phyloP scores from a whole-genome alignment of 768 basidiomycete species.

The Termitomyces sp. region DNA sequence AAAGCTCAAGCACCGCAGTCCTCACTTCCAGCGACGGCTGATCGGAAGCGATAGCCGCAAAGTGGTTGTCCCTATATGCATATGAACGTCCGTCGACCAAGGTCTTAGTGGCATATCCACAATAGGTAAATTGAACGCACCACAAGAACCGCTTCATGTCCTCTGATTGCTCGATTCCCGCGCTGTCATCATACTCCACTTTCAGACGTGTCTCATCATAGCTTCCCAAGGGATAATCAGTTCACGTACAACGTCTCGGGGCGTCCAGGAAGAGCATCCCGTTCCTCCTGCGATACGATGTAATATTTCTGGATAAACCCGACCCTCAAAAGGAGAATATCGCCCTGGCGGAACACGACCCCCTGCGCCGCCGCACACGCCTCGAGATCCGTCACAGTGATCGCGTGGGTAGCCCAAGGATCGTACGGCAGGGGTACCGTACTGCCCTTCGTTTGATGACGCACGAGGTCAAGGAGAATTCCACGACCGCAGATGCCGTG shows the following conservation, averaged over 20 bases:
- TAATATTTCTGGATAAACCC: slow-evolving; percentile 65
- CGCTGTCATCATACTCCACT: slow-evolving; percentile 34
- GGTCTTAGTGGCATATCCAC: background rate
- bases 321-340: slow-evolving; percentile 58
- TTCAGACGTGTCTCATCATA: slow-evolving; percentile 1
- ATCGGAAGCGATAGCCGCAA: slow-evolving; percentile 68
- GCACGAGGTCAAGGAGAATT: slow-evolving; percentile 63
- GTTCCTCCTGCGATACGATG: slow-evolving; percentile 38
- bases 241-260: slow-evolving; percentile 53
- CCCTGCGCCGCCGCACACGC: slow-evolving; percentile 59
- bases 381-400: slow-evolving; percentile 55
- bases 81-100: background rate
- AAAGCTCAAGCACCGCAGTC: background rate
- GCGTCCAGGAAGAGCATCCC: slow-evolving; percentile 40
- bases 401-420: slow-evolving; percentile 56
- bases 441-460: slow-evolving; percentile 43
- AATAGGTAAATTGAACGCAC: slow-evolving; percentile 31
- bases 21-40: slow-evolving; percentile 63
- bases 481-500: slow-evolving; percentile 72
- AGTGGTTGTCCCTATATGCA: slow-evolving; percentile 65
- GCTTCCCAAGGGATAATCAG: background rate
- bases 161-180: slow-evolving; percentile 66
- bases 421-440: slow-evolving; percentile 49
- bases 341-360: slow-evolving; percentile 55
- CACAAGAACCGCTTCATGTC: slow-evolving; percentile 76